Evolutionary conservation across 371 early-diverging fungal species (phyloP).

Genomic region (Phascolomyces articulosus): DNA sequence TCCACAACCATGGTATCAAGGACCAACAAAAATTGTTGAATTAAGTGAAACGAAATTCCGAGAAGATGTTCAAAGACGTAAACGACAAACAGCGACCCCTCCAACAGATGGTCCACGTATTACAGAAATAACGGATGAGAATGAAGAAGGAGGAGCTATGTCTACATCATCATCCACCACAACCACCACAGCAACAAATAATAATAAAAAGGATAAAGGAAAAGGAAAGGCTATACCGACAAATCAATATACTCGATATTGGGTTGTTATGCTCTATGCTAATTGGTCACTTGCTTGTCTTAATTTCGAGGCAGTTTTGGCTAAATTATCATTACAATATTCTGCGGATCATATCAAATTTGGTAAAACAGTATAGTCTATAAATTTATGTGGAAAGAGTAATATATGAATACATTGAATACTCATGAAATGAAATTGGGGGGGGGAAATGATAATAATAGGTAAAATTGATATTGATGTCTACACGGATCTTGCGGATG

Average conservation of each 20-base stretch:
- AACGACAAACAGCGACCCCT: too few relatives aligned
- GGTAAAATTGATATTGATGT: slow-evolving; percentile 52
- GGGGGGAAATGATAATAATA: slow-evolving; percentile 7
- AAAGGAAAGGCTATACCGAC: slow-evolving; percentile 6
- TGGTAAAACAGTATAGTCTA: slow-evolving; percentile 20
- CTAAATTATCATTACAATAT: slow-evolving; percentile 46
- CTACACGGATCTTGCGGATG: slow-evolving; percentile 43
- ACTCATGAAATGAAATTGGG: too few relatives aligned
- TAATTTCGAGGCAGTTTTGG: slow-evolving; percentile 55
- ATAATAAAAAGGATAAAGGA: slow-evolving; percentile 2
- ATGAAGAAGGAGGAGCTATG: neutral
- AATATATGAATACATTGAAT: too few relatives aligned
- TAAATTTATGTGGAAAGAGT: too few relatives aligned
- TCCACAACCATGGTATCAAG: slow-evolving; percentile 64
- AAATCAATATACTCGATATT: slow-evolving; percentile 26
- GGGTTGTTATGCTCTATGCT: slow-evolving; percentile 54
- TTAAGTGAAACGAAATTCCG: slow-evolving; percentile 29
- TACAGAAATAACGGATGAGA: slow-evolving; percentile 23
- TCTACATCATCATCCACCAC: too few relatives aligned
- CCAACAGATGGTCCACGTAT: slow-evolving; percentile 27
- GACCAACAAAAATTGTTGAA: slow-evolving; percentile 53
- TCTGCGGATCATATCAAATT: slow-evolving; percentile 40
- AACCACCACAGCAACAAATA: neutral
- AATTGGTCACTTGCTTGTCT: slow-evolving; percentile 55
- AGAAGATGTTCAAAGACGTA: slow-evolving; percentile 8